Evolutionary conservation across 2,329 filamentous ascomycete species (phyloP), one percentile per base, ranked within the genome.

Genomic region (Fusarium pseudonygamai): DNA sequence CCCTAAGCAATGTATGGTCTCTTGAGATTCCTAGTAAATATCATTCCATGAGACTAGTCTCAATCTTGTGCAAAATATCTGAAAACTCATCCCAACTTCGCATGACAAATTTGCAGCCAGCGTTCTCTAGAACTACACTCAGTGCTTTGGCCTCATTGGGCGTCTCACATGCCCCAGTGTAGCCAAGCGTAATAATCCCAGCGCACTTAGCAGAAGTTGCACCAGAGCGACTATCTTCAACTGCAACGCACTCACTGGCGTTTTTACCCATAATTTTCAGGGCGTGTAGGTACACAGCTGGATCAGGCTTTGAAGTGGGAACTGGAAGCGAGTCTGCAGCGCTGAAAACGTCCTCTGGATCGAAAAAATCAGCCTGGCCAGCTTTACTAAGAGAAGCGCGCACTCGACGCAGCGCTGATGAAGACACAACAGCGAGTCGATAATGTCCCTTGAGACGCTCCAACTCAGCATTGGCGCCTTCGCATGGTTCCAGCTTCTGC

Each of bases 1-100:
- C 12, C 12, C 16, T 14, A 26, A 6, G 7, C 28, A 30, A 30
- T n/a, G n/a, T n/a, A n/a, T n/a, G n/a, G n/a, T n/a, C n/a, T n/a
- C 18, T 28, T 10, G 18, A 15, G 0, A 14, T 28, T 46, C 8
- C 0, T 20, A 13, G 16, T 3, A 20, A 43, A 7, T 4, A 22
- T 46, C 18, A 46, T 15, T 46, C 18, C 18, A 9, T 4, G 6
- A 47, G 26, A 15, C 6, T 4, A 28, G 26, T 11, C 26, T 47
- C 26, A 22, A 47, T 47, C 26, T 28, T 28, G 4, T 4, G 15
- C 13, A 47, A 5, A 11, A 47, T 2, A 47, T 22, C 3, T 15
- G 9, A 9, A 22, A 47, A 47, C 45, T 47, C 26, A 47, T 47
- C 13, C 45, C 26, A 47, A 22, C 18, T 28, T 11, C 13, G 7